Evolutionary conservation across 768 basidiomycete species (phyloP).

Genomic region (Lactarius trivialis): DNA sequence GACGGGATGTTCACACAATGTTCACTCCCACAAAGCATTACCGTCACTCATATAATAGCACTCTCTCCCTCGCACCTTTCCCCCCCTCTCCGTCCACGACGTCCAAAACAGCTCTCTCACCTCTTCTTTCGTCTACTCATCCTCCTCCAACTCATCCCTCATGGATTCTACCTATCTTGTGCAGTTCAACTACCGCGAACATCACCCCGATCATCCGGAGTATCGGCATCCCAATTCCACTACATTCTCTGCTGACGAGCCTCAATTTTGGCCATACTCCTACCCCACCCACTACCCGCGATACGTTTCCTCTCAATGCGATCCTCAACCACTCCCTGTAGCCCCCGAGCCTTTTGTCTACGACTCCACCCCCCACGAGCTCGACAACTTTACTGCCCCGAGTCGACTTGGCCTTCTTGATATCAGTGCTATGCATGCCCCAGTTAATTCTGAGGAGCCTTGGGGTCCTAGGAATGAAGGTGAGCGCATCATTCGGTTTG

Average conservation of each 20-base stretch:
- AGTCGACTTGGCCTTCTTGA: constrained; percentile 15
- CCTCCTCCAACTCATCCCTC: neutral
- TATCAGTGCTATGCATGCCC: constrained; percentile 8
- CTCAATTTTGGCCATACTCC: constrained; percentile 18
- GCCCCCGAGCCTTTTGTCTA: neutral
- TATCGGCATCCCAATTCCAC: constrained; percentile 4
- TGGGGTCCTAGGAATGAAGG: constrained; percentile 12
- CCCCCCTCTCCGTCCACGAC: constrained; percentile 13
- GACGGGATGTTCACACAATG: neutral
- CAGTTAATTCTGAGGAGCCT: neutral
- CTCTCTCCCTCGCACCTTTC: neutral
- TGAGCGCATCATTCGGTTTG: neutral
- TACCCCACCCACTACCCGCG: constrained; percentile 6
- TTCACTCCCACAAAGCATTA: neutral
- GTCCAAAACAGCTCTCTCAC: constrained; percentile 9
- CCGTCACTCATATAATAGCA: constrained; percentile 12
- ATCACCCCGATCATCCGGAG: constrained; percentile 9
- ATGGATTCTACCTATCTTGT: constrained; percentile 15
- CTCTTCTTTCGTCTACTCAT: neutral
- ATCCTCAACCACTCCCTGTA: neutral
- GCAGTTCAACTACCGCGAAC: constrained; percentile 11
- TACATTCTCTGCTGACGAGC: constrained; percentile 5
- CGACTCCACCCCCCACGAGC: neutral
- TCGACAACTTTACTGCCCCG: neutral
- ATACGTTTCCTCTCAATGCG: constrained; percentile 15